Evolutionary conservation across 1,284 basidiomycete species (phyloP).

Genomic region (Moesziomyces sp.): DNA sequence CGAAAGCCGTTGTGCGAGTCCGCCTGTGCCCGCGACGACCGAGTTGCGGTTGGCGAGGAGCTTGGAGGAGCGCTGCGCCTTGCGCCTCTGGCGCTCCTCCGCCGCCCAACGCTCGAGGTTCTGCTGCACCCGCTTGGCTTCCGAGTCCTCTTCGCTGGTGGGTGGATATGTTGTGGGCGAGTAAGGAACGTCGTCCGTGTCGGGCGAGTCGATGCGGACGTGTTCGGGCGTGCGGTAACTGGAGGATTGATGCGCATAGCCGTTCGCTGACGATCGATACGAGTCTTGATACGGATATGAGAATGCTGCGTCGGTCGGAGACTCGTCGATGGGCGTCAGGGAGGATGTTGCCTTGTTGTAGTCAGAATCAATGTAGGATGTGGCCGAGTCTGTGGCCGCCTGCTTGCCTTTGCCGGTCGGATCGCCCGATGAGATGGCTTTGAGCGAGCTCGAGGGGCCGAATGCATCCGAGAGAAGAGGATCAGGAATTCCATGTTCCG

Average conservation of each 20-base stretch:
- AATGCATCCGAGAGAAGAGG: conserved; percentile 12
- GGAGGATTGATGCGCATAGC: conserved; percentile 9
- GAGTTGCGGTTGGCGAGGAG: conserved; percentile 21
- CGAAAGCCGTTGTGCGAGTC: conserved; percentile 30
- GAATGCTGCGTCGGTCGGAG: conserved; percentile 12
- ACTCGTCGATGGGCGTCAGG: conserved; percentile 40
- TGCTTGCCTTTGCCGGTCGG: conserved; percentile 18
- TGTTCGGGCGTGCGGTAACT: conserved; percentile 3
- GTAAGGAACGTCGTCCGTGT: conserved; percentile 20
- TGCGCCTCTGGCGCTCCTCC: conserved; percentile 52
- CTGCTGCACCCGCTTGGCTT: conserved; percentile 52
- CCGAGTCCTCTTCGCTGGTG: conserved; percentile 49
- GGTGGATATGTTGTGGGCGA: conserved; percentile 45
- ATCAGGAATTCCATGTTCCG: conserved; percentile 3
- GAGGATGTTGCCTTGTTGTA: conserved; percentile 11
- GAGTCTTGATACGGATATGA: conserved; percentile 2
- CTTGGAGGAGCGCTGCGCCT: conserved; percentile 52
- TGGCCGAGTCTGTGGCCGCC: conserved; percentile 16
- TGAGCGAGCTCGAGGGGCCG: conserved; percentile 8
- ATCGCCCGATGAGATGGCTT: conserved; percentile 1
- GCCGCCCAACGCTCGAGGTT: conserved; percentile 58
- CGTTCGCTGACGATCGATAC: conserved; percentile 23
- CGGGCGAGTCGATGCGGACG: conserved; percentile 16
- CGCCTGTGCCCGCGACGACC: conserved; percentile 6
- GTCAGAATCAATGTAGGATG: conserved; percentile 4